phyloP scores from a whole-genome alignment of 768 basidiomycete species.

The Lentinula edodes region DNA sequence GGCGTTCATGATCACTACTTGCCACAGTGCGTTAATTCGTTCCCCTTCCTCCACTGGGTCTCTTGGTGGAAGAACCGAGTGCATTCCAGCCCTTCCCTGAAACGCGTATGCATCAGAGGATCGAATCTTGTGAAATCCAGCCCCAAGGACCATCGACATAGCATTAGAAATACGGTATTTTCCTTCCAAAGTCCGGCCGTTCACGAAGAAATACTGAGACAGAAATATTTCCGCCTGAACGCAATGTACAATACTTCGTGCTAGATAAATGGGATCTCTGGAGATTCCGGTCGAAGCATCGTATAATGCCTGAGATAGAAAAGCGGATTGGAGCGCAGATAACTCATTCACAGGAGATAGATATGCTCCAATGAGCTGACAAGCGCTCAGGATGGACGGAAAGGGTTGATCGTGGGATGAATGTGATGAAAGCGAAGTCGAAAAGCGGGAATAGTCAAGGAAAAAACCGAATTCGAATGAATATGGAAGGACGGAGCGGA shows the following conservation, averaged over 20 bases:
- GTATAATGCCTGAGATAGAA: conserved; percentile 14
- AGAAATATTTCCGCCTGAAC: conserved; percentile 39
- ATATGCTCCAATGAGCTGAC: conserved; percentile 15
- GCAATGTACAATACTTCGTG: conserved; percentile 22
- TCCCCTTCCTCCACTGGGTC: conserved; percentile 30
- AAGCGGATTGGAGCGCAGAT: conserved; percentile 9
- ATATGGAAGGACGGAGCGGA: conserved; percentile 14
- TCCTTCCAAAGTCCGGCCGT: conserved; percentile 37
- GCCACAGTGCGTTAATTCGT: conserved; percentile 32
- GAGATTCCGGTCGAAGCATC: conserved; percentile 11
- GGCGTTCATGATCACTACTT: conserved; percentile 27
- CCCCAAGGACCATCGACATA: conserved; percentile 24
- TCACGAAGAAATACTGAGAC: conserved; percentile 37
- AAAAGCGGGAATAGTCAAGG: conserved; percentile 35
- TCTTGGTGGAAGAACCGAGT: conserved; percentile 21
- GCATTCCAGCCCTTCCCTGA: conserved; percentile 6
- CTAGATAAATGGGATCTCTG: conserved; percentile 18
- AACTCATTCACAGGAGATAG: conserved; percentile 12
- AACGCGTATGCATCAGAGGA: conserved; percentile 7
- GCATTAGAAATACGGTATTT: conserved; percentile 36
- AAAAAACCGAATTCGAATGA: conserved; percentile 39
- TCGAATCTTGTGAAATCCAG: conserved; percentile 24
- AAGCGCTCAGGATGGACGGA: conserved; percentile 12
- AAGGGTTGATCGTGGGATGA: conserved; percentile 11
- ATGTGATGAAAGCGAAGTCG: conserved; percentile 20